Evolutionary conservation across 148 eudicot genomes (phyloP).

Genomic region (Vaccinium vitisidaea): DNA sequence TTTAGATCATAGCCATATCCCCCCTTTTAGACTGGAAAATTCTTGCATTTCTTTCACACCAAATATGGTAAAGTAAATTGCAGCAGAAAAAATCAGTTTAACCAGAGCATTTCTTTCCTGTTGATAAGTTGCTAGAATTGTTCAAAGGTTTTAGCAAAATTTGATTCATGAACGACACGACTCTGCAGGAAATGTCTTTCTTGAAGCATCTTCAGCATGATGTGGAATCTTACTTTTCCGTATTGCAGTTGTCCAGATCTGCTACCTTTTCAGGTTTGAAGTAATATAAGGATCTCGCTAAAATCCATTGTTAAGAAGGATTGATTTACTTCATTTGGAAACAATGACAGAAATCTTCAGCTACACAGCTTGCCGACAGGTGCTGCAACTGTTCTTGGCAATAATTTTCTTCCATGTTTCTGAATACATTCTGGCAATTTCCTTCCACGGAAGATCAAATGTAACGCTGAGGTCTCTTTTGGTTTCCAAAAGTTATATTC

Average conservation of each 20-base stretch:
- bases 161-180: background rate
- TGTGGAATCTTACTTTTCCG: background rate
- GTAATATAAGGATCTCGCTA: slow-evolving; percentile 18
- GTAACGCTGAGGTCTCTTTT: slow-evolving; percentile 68
- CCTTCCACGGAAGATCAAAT: slow-evolving; percentile 66
- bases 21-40: no score
- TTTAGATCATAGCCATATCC: no score
- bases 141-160: background rate
- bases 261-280: slow-evolving; percentile 35
- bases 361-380: slow-evolving; percentile 65
- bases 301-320: background rate
- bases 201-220: slow-evolving; percentile 18
- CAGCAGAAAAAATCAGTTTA: no score
- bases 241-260: slow-evolving; percentile 11
- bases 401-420: slow-evolving; percentile 73
- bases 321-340: slow-evolving; percentile 19
- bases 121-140: background rate
- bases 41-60: no score
- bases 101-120: background rate
- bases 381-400: slow-evolving; percentile 63
- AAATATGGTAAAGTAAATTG: no score
- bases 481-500: slow-evolving; percentile 63
- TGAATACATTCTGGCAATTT: slow-evolving; percentile 65
- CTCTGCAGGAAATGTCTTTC: slow-evolving; percentile 32
- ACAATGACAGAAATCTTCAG: slow-evolving; percentile 54